Evolutionary conservation across 768 basidiomycete genomes (phyloP).

Genomic region (Trametes gibbosa): DNA sequence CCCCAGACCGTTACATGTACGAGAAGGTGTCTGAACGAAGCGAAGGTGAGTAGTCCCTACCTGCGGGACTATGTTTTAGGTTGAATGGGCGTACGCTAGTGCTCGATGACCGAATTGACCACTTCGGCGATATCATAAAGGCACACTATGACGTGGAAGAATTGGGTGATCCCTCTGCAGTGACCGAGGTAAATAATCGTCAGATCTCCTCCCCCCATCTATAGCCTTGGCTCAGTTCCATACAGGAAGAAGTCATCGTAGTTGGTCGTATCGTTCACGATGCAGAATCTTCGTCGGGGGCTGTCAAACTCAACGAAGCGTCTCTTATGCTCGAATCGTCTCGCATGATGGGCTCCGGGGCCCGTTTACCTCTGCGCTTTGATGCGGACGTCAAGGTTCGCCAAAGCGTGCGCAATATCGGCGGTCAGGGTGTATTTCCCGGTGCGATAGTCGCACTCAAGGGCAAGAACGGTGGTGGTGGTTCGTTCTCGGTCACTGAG

Average conservation of each 20-base stretch:
- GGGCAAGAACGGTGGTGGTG: constrained; percentile 89
- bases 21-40: constrained; percentile 85
- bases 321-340: constrained; percentile 83
- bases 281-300: constrained; percentile 51
- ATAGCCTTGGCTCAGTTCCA: constrained; percentile 8
- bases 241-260: constrained; percentile 33
- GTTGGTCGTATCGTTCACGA: constrained; percentile 44
- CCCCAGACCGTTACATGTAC: constrained; percentile 93
- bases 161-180: constrained; percentile 70
- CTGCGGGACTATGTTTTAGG: background rate
- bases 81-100: constrained; percentile 37
- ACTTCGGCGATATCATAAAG: constrained; percentile 71
- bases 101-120: constrained; percentile 86
- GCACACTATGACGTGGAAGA: constrained; percentile 71
- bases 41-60: constrained; percentile 50
- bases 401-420: constrained; percentile 57
- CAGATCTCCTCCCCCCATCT: background rate
- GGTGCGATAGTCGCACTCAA: constrained; percentile 84
- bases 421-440: constrained; percentile 77
- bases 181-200: constrained; percentile 44
- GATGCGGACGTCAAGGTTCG: constrained; percentile 63
- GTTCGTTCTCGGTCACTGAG: constrained; percentile 81
- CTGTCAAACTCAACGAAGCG: constrained; percentile 68
- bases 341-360: constrained; percentile 68
- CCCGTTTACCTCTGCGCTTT: constrained; percentile 70